Evolutionary conservation across 2,329 filamentous ascomycete genomes (phyloP), one percentile per base, ranked within the genome.

Genomic region (Corinectria fuckeliana): DNA sequence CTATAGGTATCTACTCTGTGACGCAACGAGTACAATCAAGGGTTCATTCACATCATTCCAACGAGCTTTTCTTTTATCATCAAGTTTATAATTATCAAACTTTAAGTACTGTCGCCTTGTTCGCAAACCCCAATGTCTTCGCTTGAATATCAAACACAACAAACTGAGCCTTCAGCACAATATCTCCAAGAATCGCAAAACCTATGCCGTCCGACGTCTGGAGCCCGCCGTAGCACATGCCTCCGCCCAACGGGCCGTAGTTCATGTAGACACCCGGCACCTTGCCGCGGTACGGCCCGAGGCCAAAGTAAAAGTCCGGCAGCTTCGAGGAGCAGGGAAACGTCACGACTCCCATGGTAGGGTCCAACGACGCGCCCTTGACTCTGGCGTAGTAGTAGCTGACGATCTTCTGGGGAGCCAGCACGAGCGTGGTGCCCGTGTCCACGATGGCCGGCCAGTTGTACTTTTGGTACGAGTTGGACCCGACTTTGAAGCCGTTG

Each of bases 391-490:
- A 91, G 80, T 90, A 91, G 39, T 78, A 81, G 1, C 74, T 66
- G 63, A 86, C 82, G 59, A 88, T 78, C 28, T 71, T 65, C 55
- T 80, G 71, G 23, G 85, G 84, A 16, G 88, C 74, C 63, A 89
- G 80, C 55, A 90, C 75, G 26, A 91, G 84, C 1, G 88, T 88
- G 56, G 89, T 91, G 53, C 89, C 89, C 2, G 89, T 91, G 76
- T 91, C 89, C 69, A 86, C 85, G 72, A 91, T 90, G 65, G 81
- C 82, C 0, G 78, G 77, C 21, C 79, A 78, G 5, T 84, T 60
- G 16, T 69, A 50, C 5, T 58, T 42, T 10, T 58, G 47, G 54
- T 65, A 72, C 0, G 42, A 26, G 3, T 54, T 52, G 0, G 28
- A 44, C 32, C 85, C 87, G 51, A 89, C 70, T 36, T 77, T 77